Conservation (phyloP, 1,284 basidiomycete species). For the Ceratobasidium sp. region DNA sequence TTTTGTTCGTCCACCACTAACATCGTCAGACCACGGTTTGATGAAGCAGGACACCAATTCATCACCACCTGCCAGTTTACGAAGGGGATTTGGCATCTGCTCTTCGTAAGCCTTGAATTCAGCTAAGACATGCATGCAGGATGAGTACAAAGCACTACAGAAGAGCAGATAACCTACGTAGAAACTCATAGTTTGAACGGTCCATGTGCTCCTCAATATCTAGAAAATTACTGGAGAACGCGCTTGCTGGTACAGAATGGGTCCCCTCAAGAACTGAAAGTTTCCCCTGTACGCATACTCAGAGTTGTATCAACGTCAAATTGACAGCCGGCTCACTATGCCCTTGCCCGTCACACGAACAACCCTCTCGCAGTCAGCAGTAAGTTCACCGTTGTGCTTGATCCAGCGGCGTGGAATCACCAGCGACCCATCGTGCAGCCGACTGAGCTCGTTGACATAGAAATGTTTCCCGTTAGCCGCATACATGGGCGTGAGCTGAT, state of each 20-base stretch:
- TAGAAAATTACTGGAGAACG: neutral
- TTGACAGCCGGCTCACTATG: neutral
- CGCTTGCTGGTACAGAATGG: no score
- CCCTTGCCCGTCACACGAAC: no score
- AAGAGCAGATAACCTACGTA: no score
- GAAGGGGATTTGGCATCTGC: slow-evolving; percentile 51
- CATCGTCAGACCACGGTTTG: slow-evolving; percentile 54
- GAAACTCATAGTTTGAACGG: neutral
- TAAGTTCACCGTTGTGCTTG: neutral
- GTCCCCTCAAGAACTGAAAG: no score
- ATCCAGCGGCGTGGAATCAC: slow-evolving; percentile 51
- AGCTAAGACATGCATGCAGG: neutral
- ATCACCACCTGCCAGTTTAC: slow-evolving; percentile 50
- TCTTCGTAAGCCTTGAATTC: neutral
- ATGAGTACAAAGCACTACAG: no score
- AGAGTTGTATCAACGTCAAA: neutral
- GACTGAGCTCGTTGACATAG: slow-evolving; percentile 50
- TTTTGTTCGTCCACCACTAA: slow-evolving; percentile 57
- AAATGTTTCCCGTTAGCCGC: slow-evolving; percentile 40
- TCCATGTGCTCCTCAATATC: neutral
- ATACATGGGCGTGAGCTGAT: slow-evolving; percentile 53
- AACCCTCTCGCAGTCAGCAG: no score
- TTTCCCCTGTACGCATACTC: neutral
- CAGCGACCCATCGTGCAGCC: slow-evolving; percentile 6
- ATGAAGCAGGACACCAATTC: slow-evolving; percentile 53